These are phyloP conservation scores for Cladophialophora bantiana DNA, from an alignment of 2,329 filamentous ascomycete genomes.

Conservation along the genomic window DNA sequence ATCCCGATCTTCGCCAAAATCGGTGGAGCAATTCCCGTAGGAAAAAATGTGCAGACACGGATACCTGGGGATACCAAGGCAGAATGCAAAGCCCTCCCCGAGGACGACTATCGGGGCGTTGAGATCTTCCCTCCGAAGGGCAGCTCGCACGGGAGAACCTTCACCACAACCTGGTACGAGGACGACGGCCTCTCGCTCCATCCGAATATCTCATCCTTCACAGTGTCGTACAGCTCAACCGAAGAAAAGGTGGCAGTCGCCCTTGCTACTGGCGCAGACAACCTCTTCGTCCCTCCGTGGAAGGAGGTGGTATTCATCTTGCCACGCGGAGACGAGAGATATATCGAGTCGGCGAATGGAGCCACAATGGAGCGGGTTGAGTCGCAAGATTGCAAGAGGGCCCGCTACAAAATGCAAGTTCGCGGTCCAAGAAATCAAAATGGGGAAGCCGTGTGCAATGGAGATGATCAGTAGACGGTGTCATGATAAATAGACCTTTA, in stretches of 20 bases:
- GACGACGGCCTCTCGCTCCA: slow-evolving; percentile 63
- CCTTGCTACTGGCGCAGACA: slow-evolving; percentile 49
- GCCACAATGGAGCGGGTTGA: slow-evolving; percentile 38
- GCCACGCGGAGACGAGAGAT: slow-evolving; percentile 58
- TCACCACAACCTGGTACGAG: slow-evolving; percentile 60
- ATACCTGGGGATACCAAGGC: slow-evolving; percentile 58
- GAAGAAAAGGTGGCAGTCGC: slow-evolving; percentile 54
- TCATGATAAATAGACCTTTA: background rate
- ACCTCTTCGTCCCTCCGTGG: slow-evolving; percentile 59
- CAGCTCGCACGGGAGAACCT: slow-evolving; percentile 49
- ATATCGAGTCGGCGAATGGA: slow-evolving; percentile 47
- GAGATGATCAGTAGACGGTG: slow-evolving; percentile 15
- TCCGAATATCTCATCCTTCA: slow-evolving; percentile 53
- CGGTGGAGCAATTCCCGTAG: slow-evolving; percentile 62
- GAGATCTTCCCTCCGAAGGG: slow-evolving; percentile 64
- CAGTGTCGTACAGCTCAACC: slow-evolving; percentile 54
- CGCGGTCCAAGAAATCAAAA: background rate
- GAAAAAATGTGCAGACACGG: slow-evolving; percentile 59
- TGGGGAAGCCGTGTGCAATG: slow-evolving; percentile 11
- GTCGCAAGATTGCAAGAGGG: slow-evolving; percentile 17
- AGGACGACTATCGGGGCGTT: slow-evolving; percentile 63
- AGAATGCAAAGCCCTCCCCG: slow-evolving; percentile 52
- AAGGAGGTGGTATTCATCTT: slow-evolving; percentile 59
- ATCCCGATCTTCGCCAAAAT: slow-evolving; percentile 64
- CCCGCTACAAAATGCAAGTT: slow-evolving; percentile 24